These are phyloP conservation scores for Aspergillus hortae DNA, from an alignment of 2,329 filamentous ascomycete species.

Conservation along the genomic window DNA sequence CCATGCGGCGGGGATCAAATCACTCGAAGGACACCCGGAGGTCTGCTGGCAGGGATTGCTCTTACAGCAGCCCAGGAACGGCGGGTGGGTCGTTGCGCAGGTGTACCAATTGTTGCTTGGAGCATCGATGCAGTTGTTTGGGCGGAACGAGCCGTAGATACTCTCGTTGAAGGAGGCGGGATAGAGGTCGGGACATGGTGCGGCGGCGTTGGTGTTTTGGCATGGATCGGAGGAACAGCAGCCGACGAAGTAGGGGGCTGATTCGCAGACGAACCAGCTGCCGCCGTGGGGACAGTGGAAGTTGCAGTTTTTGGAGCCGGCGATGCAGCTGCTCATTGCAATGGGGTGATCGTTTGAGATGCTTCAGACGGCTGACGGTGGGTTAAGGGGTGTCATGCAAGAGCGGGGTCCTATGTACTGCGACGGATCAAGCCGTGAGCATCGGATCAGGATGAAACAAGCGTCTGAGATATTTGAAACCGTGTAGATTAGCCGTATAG, in stretches of 20 bases:
- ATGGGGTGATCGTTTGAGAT: background rate
- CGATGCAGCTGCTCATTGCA: background rate
- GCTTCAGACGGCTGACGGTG: background rate
- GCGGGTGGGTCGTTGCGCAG: background rate
- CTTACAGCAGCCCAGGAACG: background rate
- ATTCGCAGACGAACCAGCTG: conserved; percentile 19
- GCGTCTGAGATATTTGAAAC: too few relatives aligned
- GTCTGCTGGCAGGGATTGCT: background rate
- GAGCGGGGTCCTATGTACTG: too few relatives aligned
- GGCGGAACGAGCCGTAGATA: background rate
- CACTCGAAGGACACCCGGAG: background rate
- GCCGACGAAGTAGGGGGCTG: conserved; percentile 21
- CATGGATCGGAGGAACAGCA: conserved; percentile 24
- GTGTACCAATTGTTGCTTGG: background rate
- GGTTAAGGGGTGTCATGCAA: too few relatives aligned
- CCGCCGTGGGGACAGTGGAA: conserved; percentile 21
- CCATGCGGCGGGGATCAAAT: background rate
- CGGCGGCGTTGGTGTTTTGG: conserved; percentile 23
- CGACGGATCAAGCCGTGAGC: too few relatives aligned
- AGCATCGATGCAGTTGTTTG: background rate
- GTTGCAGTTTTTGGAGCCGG: conserved; percentile 5
- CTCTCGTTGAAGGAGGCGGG: conserved; percentile 6
- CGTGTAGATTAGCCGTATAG: too few relatives aligned
- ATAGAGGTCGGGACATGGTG: conserved; percentile 49
- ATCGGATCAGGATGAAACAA: too few relatives aligned